Evolutionary conservation across 2,329 filamentous ascomycete species (phyloP).

Genomic region (Knoxdaviesia capensis): DNA sequence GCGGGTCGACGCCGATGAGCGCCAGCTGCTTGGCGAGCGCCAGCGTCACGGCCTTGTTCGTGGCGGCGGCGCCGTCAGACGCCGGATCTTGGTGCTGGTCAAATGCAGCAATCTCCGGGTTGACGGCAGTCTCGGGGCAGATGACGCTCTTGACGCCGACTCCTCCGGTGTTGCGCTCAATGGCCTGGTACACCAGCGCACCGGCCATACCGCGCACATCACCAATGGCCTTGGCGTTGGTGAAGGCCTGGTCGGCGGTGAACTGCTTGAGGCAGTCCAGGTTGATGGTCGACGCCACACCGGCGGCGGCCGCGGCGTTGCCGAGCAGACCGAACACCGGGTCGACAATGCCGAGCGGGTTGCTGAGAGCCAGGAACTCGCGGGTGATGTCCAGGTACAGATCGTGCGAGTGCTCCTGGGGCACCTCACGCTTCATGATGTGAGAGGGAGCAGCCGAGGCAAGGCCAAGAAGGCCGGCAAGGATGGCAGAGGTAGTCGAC

Average conservation of each 20-base stretch:
- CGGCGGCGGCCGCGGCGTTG: conserved; percentile 24
- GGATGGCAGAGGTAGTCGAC: no score
- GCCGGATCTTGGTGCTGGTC: conserved; percentile 50
- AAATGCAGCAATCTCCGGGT: conserved; percentile 44
- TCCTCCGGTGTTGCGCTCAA: conserved; percentile 28
- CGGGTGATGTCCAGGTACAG: conserved; percentile 24
- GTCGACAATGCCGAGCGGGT: conserved; percentile 30
- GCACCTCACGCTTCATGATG: conserved; percentile 19
- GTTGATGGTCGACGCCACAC: conserved; percentile 21
- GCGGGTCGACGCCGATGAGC: conserved; percentile 39
- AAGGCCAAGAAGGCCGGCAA: no score
- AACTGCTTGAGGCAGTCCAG: conserved; percentile 24
- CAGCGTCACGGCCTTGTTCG: conserved; percentile 41
- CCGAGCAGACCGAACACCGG: conserved; percentile 26
- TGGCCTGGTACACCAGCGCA: conserved; percentile 31
- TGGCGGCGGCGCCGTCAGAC: conserved; percentile 28
- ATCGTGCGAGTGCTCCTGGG: conserved; percentile 35
- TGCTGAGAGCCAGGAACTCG: conserved; percentile 22
- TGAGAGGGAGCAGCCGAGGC: no score
- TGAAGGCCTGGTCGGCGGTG: conserved; percentile 37
- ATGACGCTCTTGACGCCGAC: conserved; percentile 25
- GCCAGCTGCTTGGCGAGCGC: conserved; percentile 38
- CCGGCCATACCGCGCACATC: conserved; percentile 32
- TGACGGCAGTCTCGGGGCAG: conserved; percentile 36
- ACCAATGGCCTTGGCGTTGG: conserved; percentile 31